Conservation (phyloP, 2,329 filamentous ascomycete genomes). For the Epichloe baconii region DNA sequence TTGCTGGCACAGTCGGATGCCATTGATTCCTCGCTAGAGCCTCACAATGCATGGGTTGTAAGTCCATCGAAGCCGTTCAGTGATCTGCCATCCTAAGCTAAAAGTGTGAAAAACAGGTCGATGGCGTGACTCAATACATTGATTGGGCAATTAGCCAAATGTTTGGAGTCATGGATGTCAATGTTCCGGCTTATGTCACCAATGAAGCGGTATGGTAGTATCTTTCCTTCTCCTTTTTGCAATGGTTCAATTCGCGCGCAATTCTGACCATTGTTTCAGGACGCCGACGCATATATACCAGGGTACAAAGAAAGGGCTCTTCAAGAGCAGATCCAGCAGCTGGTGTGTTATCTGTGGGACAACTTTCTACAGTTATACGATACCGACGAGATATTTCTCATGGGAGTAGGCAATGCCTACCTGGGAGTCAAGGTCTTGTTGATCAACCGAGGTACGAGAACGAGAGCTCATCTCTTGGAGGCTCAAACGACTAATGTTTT, state of each 20-base stretch:
- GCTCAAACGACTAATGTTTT: background rate
- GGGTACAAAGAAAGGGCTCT: constrained; percentile 32
- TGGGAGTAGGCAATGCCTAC: constrained; percentile 86
- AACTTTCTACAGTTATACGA: constrained; percentile 80
- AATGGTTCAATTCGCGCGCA: background rate
- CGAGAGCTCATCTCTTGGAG: background rate
- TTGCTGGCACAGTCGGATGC: constrained; percentile 54
- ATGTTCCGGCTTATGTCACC: constrained; percentile 68
- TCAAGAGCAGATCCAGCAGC: constrained; percentile 52
- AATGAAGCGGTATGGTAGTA: constrained; percentile 37
- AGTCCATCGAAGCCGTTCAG: constrained; percentile 20
- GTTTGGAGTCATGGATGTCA: constrained; percentile 83
- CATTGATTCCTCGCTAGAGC: constrained; percentile 59
- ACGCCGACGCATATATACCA: constrained; percentile 34
- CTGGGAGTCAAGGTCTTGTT: constrained; percentile 71
- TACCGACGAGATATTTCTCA: constrained; percentile 62
- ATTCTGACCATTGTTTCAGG: constrained; percentile 17
- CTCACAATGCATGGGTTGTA: constrained; percentile 83
- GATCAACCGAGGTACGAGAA: constrained; percentile 54
- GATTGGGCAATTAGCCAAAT: constrained; percentile 66
- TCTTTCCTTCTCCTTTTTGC: background rate
- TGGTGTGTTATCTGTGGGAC: constrained; percentile 86
- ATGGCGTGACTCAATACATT: constrained; percentile 68
- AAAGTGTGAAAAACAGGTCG: constrained; percentile 46
- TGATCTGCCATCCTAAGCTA: background rate